Base-by-base conservation (phyloP, 768 basidiomycete species). In the Lactarius trivialis region DNA sequence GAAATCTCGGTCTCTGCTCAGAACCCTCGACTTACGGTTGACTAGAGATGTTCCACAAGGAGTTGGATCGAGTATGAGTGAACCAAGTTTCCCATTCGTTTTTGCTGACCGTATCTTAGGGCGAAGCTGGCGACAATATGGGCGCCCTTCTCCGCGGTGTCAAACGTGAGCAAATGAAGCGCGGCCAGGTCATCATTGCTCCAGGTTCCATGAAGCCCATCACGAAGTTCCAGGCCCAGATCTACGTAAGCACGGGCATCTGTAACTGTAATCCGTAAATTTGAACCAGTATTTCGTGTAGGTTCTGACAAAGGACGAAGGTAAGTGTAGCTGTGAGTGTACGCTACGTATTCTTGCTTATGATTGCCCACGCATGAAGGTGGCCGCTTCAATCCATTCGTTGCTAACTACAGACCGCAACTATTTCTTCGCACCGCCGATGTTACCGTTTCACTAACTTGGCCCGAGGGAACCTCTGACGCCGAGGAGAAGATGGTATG, bases 71-170 rank as follows among this genome's bases (percentile, higher is more conserved):
- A 60, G 90, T 88, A 75, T 45, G 81, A 58, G 21, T 2, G 1
- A 30, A 15, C 48, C 41, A 11, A 17, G 32, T 57, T 9, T 30
- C 26, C 21, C 43, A 5, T 37, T 39, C 4, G n/a, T 24, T 52
- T 30, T 43, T 21, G 24, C 41, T 58, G 11, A 45, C 30, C 65
- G 45, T 32, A 54, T 55, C 21, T 49, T 60, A 90, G 87, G 95
- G 92, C 63, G 92, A 98, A 76, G 96, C 97, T 65, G 97, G 97
- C 69, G 97, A 99, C 77, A 98, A 98, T 81, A 98, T 98, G 93
- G 97, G 97, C 68, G 91, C 89, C 60, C 81, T 99, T 39, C 86
- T 99, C 51, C 93, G 97, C 75, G 95, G 97, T 72, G 79, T 98
- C 75, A 98, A 98, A 78, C 89, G 96, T 66, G 97, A 98, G 72